Base-by-base conservation (phyloP, 805 yeast genomes). In the Saturnispora mendoncae region DNA sequence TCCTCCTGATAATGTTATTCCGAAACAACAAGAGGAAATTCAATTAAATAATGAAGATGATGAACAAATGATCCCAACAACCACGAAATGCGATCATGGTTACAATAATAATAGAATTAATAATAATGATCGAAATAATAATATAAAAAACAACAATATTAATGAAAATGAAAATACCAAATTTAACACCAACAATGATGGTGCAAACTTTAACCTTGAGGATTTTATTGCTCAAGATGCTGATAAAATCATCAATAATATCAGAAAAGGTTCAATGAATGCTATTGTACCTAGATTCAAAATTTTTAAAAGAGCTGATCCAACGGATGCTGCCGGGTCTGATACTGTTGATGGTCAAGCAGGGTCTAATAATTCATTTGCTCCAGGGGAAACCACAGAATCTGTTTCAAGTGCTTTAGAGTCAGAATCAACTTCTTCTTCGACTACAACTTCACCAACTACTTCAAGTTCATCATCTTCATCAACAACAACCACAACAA, bases 251-350 rank as follows among this genome's bases (percentile, higher is more conserved):
- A 48, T 55, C 10, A 41, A 51, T 20, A 51, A 53, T 31, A 54
- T 56, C 18, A 54, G 38, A 40, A 33, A 45, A 30, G 44, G 47
- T 7, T 52, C 58, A 18, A 50, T 53, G 39, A 43, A 53, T 42
- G 59, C 55, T 4, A 54, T 55, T 13, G 47, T 51, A n/a, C 60
- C 61, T 7, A 46, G 61, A 36, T 56, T 56, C 36, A 49, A 49
- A 30, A 28, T 56, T 3, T 41, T 39, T 5, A 55, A 42, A 38
- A 47, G 60, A 42, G 58, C 41, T 6, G 53, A 45, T 15, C 1
- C 13, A 17, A n/a, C 18, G n/a, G 26, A 26, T 10, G 31, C 14
- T 12, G 27, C 12, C 3, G 30, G 12, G 20, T 5, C 23, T 18
- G 10, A 29, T 3, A 34, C 9, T 12, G 21, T 23, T 13, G 26